These are phyloP conservation scores for Physaria fendleri DNA, from an alignment of 345 rosid genomes.

Conservation along the genomic window DNA sequence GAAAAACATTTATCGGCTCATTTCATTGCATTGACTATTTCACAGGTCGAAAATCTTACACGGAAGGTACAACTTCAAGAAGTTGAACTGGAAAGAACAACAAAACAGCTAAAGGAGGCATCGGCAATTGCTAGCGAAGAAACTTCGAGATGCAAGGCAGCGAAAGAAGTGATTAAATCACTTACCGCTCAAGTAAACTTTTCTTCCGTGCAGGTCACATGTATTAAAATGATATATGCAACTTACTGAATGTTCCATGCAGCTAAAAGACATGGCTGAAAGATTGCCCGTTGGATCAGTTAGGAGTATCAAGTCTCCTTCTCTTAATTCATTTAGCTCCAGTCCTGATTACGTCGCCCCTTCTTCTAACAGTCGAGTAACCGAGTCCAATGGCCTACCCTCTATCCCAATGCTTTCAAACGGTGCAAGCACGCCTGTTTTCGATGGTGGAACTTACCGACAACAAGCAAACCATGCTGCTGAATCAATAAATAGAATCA, in stretches of 20 bases:
- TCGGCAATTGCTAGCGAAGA: slow-evolving; percentile 83
- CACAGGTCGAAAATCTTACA: slow-evolving; percentile 87
- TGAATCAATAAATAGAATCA: slow-evolving; percentile 53
- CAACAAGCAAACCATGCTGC: slow-evolving; percentile 37
- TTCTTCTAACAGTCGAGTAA: slow-evolving; percentile 42
- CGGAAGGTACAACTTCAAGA: slow-evolving; percentile 85
- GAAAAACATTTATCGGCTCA: neutral
- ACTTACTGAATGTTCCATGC: slow-evolving; percentile 15
- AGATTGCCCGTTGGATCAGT: slow-evolving; percentile 67
- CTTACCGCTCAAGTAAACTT: slow-evolving; percentile 84
- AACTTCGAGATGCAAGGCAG: slow-evolving; percentile 92
- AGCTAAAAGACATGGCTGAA: slow-evolving; percentile 93
- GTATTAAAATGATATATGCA: neutral
- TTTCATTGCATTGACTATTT: no score
- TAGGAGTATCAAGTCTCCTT: slow-evolving; percentile 47
- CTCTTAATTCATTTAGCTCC: slow-evolving; percentile 48
- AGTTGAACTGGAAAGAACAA: slow-evolving; percentile 77
- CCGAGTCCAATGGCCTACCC: slow-evolving; percentile 39
- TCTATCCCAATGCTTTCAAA: slow-evolving; percentile 37
- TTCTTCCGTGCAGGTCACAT: neutral
- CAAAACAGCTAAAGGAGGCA: slow-evolving; percentile 87
- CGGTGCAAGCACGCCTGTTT: slow-evolving; percentile 43
- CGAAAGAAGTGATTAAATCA: slow-evolving; percentile 98
- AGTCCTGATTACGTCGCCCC: slow-evolving; percentile 45
- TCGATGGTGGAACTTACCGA: slow-evolving; percentile 30